Evolutionary conservation across 1,284 basidiomycete genomes (phyloP).

Genomic region (Schizophyllum amplum): DNA sequence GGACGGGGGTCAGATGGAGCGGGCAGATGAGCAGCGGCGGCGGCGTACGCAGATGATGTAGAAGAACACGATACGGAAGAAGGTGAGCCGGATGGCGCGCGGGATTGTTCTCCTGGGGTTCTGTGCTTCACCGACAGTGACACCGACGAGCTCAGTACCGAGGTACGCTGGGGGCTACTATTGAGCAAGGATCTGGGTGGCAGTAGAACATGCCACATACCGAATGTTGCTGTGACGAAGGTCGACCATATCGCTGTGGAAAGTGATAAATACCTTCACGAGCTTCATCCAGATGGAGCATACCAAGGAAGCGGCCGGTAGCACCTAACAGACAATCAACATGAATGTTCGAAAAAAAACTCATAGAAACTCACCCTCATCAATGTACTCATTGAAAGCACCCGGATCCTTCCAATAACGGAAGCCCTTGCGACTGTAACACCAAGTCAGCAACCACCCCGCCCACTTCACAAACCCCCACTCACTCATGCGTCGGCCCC

Average conservation of each 20-base stretch:
- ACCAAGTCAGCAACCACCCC: background rate
- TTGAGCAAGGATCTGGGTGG: too few species aligned
- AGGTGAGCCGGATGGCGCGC: conserved; percentile 38
- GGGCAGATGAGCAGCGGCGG: too few species aligned
- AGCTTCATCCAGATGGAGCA: too few species aligned
- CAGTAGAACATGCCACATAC: too few species aligned
- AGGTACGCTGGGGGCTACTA: too few species aligned
- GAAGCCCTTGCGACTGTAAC: conserved; percentile 44
- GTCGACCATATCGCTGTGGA: conserved; percentile 8
- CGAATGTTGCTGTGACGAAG: background rate
- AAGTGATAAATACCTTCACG: too few species aligned
- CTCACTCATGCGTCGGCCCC: conserved; percentile 45
- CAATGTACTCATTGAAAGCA: conserved; percentile 15
- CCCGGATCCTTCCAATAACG: conserved; percentile 40
- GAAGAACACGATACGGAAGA: conserved; percentile 51
- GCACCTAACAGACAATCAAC: too few species aligned
- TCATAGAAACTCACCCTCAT: too few species aligned
- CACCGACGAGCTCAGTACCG: conserved; percentile 41
- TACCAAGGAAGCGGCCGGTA: conserved; percentile 19
- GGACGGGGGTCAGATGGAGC: too few species aligned
- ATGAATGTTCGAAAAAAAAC: too few species aligned
- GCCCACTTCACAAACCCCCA: background rate
- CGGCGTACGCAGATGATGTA: conserved; percentile 60
- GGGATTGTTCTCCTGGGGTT: conserved; percentile 39
- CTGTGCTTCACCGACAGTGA: conserved; percentile 24